These are phyloP conservation scores for Gautieria morchelliformis DNA, from an alignment of 768 basidiomycete species.

Conservation along the genomic window DNA sequence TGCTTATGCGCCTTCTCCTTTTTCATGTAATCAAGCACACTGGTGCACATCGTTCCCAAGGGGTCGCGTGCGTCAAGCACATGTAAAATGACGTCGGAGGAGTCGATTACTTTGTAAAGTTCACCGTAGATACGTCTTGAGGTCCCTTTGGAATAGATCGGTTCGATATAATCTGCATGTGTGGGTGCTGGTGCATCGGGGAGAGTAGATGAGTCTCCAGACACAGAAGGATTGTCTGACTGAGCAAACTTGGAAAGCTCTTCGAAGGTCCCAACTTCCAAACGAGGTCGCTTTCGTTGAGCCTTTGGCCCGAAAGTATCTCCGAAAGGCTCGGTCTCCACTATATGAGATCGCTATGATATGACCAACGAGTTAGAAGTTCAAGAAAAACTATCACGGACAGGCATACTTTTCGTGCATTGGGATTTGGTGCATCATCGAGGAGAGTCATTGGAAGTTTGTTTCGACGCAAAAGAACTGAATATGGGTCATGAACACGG, in stretches of 20 bases:
- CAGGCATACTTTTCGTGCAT: constrained; percentile 55
- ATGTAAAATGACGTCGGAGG: constrained; percentile 92
- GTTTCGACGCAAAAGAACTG: constrained; percentile 85
- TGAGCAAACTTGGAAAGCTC: constrained; percentile 68
- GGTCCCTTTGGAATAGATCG: constrained; percentile 92
- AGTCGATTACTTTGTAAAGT: constrained; percentile 98
- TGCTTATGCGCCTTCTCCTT: constrained; percentile 99
- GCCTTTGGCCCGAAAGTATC: constrained; percentile 96
- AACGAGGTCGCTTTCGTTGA: constrained; percentile 79
- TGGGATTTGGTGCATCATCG: constrained; percentile 80
- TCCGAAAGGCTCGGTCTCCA: constrained; percentile 89
- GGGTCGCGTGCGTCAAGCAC: constrained; percentile 95
- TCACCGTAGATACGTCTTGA: constrained; percentile 95
- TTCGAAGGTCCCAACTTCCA: constrained; percentile 87
- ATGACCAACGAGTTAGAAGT: background rate
- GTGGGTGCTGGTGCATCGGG: constrained; percentile 37
- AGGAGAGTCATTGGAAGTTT: constrained; percentile 96
- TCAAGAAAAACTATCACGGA: background rate
- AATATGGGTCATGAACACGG: constrained; percentile 91
- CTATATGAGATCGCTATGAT: constrained; percentile 75
- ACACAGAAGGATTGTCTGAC: constrained; percentile 37
- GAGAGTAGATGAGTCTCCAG: constrained; percentile 32
- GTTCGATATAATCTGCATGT: constrained; percentile 76
- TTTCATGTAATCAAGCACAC: constrained; percentile 82
- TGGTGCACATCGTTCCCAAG: constrained; percentile 89